A percentile compares a stretch with the other conserved stretches of the same genome.
Evolutionary conservation across 169 alveolate genomes (phyloP).

Genomic region (Cryptosporidium sp.): DNA sequence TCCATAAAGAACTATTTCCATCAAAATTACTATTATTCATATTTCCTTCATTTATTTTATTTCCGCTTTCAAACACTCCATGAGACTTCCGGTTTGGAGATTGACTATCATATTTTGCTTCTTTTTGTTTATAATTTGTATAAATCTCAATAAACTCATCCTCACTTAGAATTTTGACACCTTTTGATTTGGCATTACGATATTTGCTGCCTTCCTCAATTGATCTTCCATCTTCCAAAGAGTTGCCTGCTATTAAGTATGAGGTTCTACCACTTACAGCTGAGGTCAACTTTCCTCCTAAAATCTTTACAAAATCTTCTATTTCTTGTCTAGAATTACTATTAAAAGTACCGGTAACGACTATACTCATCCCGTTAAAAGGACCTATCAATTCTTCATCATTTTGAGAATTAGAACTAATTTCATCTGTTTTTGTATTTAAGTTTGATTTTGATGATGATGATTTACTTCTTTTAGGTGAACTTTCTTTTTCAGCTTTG

Average conservation of each 20-base stretch:
- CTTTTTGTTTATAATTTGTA: conserved; percentile 73
- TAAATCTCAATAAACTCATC: conserved; percentile 83
- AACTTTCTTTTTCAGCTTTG: not conserved
- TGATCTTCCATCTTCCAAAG: conserved; percentile 95
- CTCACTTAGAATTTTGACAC: conserved; percentile 83
- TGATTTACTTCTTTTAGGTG: not conserved
- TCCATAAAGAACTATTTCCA: conserved; percentile 84
- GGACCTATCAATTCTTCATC: conserved; percentile 6
- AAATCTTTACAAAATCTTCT: conserved; percentile 80
- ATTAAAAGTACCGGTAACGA: conserved; percentile 59
- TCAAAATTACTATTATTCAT: not conserved
- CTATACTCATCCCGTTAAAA: conserved; percentile 56
- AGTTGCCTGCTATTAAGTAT: conserved; percentile 91
- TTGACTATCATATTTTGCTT: conserved; percentile 52
- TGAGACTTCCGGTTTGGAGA: conserved; percentile 15
- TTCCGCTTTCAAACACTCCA: conserved; percentile 7
- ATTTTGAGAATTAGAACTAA: not conserved
- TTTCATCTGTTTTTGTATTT: not conserved
- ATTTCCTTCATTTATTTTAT: not conserved
- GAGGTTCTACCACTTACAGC: conserved; percentile 92
- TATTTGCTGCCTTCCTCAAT: conserved; percentile 91
- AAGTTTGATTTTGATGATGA: not conserved
- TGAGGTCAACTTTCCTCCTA: conserved; percentile 92
- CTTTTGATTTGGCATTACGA: conserved; percentile 84
- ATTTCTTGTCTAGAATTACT: conserved; percentile 50